Conservation (phyloP, 257 asterid species). For the Scutellaria galericulata region DNA sequence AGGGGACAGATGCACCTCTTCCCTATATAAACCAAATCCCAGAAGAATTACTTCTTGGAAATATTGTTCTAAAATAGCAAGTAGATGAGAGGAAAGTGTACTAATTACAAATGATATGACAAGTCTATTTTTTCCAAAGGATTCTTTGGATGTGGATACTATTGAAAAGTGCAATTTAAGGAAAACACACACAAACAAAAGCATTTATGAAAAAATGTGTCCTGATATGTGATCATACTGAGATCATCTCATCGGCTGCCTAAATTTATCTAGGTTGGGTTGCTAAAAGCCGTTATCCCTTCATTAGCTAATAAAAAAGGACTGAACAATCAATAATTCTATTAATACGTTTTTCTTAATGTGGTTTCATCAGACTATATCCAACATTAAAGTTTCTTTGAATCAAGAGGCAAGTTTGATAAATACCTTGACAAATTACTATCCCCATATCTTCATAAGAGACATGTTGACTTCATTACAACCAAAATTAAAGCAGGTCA, state of each 20-base stretch:
- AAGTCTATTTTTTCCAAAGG: not conserved
- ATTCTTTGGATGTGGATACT: not conserved
- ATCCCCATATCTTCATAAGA: slow-evolving; percentile 2
- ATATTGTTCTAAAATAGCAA: not conserved
- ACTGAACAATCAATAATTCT: not conserved
- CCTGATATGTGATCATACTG: not conserved
- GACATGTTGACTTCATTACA: slow-evolving; percentile 4
- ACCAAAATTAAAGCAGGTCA: slow-evolving; percentile 20
- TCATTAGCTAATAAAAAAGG: not conserved
- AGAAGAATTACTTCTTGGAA: not conserved
- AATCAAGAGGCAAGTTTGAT: slow-evolving; percentile 19
- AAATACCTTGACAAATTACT: slow-evolving; percentile 10
- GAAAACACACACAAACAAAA: not conserved
- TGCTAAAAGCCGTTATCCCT: slow-evolving; percentile 7
- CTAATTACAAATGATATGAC: not conserved
- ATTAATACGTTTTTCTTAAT: not conserved
- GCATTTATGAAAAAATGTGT: not conserved
- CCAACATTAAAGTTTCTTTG: not conserved
- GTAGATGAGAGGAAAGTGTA: not conserved
- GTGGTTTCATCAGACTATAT: slow-evolving; percentile 21
- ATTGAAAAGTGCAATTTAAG: not conserved
- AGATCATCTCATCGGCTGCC: not conserved
- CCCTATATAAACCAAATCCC: not conserved
- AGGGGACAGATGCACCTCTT: too few species aligned
- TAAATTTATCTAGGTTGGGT: not conserved